A percentile compares a stretch with the other conserved stretches of the same genome.
Conservation (phyloP, 2,329 filamentous ascomycete species). For the Colletotrichum lini region DNA sequence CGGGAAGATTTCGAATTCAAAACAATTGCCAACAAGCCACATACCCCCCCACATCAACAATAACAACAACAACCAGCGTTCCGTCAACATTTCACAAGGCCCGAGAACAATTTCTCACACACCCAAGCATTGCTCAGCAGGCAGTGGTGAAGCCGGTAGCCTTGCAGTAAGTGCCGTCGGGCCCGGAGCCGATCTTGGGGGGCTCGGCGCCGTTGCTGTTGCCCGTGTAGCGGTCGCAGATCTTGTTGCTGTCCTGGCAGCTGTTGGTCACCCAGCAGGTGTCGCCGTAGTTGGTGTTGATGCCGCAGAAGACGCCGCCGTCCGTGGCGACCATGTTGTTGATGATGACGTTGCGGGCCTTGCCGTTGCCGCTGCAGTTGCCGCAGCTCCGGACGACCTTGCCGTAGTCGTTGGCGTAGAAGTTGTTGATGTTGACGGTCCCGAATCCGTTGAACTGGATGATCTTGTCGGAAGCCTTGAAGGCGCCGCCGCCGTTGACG, state of each 20-base stretch:
- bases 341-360: slow-evolving; percentile 60
- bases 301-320: slow-evolving; percentile 60
- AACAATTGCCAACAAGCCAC: no score
- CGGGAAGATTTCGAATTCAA: no score
- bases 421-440: slow-evolving; percentile 56
- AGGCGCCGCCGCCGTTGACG: slow-evolving; percentile 60
- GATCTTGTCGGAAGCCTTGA: slow-evolving; percentile 57
- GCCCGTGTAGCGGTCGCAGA: slow-evolving; percentile 54
- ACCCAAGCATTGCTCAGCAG: slow-evolving; percentile 26
- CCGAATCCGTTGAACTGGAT: slow-evolving; percentile 60
- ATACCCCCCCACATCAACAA: no score
- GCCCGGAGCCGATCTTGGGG: slow-evolving; percentile 53
- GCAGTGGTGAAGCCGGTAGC: slow-evolving; percentile 40
- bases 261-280: slow-evolving; percentile 59
- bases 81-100: neutral
- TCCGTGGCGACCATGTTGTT: slow-evolving; percentile 58
- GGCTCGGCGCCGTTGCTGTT: slow-evolving; percentile 55
- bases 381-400: slow-evolving; percentile 67
- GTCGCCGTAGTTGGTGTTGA: slow-evolving; percentile 67
- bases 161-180: slow-evolving; percentile 54
- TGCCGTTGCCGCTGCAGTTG: slow-evolving; percentile 60
- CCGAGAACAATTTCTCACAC: no score
- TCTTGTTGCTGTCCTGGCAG: slow-evolving; percentile 50
- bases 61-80: neutral
- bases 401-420: slow-evolving; percentile 62